phyloP scores from a whole-genome alignment of 495 filamentous ascomycete genomes.

The Pyronema domesticum region DNA sequence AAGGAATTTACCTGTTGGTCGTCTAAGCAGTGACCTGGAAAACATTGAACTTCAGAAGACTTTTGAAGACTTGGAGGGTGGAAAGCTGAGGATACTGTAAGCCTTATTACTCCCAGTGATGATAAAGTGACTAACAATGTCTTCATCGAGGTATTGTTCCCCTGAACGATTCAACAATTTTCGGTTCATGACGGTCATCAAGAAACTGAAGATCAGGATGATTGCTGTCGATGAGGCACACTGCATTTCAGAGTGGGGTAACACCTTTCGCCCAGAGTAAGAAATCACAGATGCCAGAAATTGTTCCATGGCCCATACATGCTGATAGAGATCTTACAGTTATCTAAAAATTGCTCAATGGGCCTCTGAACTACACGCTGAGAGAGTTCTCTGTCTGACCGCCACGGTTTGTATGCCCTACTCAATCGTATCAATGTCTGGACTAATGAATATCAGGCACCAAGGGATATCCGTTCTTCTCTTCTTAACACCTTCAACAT shows the following conservation, averaged over 20 bases:
- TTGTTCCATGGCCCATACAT: neutral
- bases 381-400: constrained; percentile 39
- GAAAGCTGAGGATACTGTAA: constrained; percentile 34
- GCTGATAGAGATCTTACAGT: neutral
- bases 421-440: neutral
- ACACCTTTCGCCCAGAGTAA: constrained; percentile 92
- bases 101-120: neutral
- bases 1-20: constrained; percentile 33
- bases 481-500: neutral
- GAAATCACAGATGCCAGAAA: no score
- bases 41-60: constrained; percentile 31
- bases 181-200: constrained; percentile 38
- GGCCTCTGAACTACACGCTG: constrained; percentile 36
- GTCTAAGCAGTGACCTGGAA: constrained; percentile 36
- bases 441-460: constrained; percentile 26
- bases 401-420: constrained; percentile 28
- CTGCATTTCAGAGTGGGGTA: constrained; percentile 97
- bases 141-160: constrained; percentile 32
- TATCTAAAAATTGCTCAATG: constrained; percentile 35
- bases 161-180: constrained; percentile 43
- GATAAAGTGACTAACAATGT: constrained; percentile 4
- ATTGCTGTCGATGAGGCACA: constrained; percentile 97
- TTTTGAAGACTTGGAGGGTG: constrained; percentile 29
- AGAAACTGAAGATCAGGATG: constrained; percentile 28
- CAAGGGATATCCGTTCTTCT: constrained; percentile 17